A percentile compares a stretch with the other conserved stretches of the same genome.
These are phyloP conservation scores for Cicer yamashitae DNA, from an alignment of 306 rosid species.

Conservation along the genomic window DNA sequence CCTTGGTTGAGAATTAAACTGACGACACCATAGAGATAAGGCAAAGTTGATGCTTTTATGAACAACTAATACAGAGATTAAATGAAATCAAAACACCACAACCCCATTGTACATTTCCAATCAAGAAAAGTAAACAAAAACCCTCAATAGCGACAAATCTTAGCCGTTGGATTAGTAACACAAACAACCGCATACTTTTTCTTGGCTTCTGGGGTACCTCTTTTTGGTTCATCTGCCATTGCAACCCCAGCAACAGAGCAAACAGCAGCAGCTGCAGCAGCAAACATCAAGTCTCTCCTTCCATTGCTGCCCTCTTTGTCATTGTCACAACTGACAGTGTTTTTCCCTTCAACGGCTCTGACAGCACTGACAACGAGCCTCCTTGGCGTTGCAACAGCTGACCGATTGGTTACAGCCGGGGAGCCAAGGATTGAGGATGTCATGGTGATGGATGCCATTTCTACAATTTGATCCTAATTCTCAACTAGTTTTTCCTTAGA, in stretches of 20 bases:
- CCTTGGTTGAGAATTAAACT: conserved; percentile 10
- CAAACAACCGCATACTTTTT: conserved; percentile 58
- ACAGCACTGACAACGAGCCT: conserved; percentile 36
- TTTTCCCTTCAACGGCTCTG: conserved; percentile 41
- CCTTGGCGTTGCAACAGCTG: background rate
- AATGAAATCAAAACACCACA: conserved; percentile 22
- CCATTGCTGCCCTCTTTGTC: conserved; percentile 45
- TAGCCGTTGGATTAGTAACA: conserved; percentile 63
- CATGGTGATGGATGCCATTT: conserved; percentile 60
- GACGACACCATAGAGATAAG: background rate
- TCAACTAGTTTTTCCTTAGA: background rate
- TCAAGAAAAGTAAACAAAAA: background rate
- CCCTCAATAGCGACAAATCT: conserved; percentile 54
- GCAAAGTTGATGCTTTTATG: conserved; percentile 31
- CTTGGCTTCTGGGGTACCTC: conserved; percentile 55
- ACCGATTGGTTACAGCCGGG: conserved; percentile 17
- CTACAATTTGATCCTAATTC: background rate
- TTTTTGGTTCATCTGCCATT: conserved; percentile 52
- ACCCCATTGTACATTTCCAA: conserved; percentile 30
- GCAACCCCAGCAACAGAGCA: conserved; percentile 50
- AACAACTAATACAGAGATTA: conserved; percentile 25
- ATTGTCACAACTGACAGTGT: conserved; percentile 30
- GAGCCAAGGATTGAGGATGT: conserved; percentile 50
- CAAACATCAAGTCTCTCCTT: conserved; percentile 54
- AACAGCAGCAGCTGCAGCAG: conserved; percentile 50